A percentile compares a stretch with the other conserved stretches of the same genome.
phyloP scores from a whole-genome alignment of 352 stramenopile species.

The Sclerospora graminicola region DNA sequence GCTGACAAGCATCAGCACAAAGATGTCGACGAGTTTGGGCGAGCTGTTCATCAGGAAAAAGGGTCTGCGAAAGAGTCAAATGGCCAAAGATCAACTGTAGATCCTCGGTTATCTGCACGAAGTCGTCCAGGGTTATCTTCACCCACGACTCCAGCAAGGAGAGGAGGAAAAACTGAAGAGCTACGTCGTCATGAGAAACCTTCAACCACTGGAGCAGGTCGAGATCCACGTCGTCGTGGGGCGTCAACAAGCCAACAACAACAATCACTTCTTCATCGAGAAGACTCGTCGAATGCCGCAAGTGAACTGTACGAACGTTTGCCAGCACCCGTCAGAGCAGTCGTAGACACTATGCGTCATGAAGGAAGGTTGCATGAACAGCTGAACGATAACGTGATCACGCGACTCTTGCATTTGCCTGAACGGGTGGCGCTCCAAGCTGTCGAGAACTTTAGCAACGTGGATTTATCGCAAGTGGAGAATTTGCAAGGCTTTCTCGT shows the following conservation, averaged over 20 bases:
- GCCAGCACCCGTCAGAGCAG: slow-evolving; percentile 27
- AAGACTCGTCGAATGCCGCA: slow-evolving; percentile 1
- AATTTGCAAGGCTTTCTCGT: slow-evolving; percentile 76
- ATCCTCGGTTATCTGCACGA: slow-evolving; percentile 17
- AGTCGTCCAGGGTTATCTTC: slow-evolving; percentile 7
- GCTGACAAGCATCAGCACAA: slow-evolving; percentile 8
- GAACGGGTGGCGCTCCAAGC: slow-evolving; percentile 51
- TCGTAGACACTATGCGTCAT: slow-evolving; percentile 44
- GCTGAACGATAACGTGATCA: slow-evolving; percentile 73
- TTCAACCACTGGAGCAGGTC: slow-evolving; percentile 9
- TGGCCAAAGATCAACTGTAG: slow-evolving; percentile 6
- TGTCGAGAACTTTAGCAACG: slow-evolving; percentile 72
- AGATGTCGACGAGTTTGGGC: slow-evolving; percentile 51
- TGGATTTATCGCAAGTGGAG: slow-evolving; percentile 60
- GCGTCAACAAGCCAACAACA: slow-evolving; percentile 8
- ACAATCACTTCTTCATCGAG: slow-evolving; percentile 7
- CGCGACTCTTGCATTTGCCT: slow-evolving; percentile 51
- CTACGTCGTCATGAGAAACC: slow-evolving; percentile 24
- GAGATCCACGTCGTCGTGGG: slow-evolving; percentile 31
- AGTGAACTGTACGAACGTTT: slow-evolving; percentile 58
- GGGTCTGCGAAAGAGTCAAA: slow-evolving; percentile 2
- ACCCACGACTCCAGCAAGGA: not conserved
- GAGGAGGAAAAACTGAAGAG: slow-evolving; percentile 14
- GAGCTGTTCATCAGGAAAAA: slow-evolving; percentile 17
- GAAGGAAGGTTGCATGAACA: slow-evolving; percentile 42